A percentile compares a stretch with the other conserved stretches of the same genome.
These are phyloP conservation scores for Rhodotorula graminis DNA, from an alignment of 768 basidiomycete genomes.

Conservation along the genomic window DNA sequence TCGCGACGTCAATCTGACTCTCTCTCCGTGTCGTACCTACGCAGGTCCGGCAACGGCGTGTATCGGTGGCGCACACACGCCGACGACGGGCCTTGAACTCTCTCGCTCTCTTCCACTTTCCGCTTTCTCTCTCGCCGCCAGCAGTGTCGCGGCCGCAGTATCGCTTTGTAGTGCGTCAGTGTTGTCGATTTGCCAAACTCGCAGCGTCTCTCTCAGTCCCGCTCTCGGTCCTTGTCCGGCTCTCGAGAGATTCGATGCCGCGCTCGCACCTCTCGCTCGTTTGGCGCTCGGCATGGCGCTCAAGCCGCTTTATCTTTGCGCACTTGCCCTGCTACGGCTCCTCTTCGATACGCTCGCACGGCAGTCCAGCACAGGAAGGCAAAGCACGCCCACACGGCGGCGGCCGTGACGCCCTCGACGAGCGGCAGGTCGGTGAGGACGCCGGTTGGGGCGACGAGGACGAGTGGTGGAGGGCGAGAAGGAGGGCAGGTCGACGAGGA, in stretches of 20 bases:
- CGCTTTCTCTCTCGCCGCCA: too few relatives aligned
- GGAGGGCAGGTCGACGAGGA: background rate
- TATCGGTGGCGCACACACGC: background rate
- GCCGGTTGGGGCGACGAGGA: slow-evolving; percentile 10
- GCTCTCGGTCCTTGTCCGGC: background rate
- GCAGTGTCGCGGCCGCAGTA: too few relatives aligned
- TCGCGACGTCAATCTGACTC: background rate
- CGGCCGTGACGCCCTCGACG: slow-evolving; percentile 19
- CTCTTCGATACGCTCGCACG: background rate
- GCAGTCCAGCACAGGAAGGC: slow-evolving; percentile 6
- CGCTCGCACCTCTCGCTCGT: too few relatives aligned
- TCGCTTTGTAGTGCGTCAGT: too few relatives aligned
- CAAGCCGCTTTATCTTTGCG: background rate
- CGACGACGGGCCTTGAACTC: too few relatives aligned
- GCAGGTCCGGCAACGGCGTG: background rate
- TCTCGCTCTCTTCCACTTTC: background rate
- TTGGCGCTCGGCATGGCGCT: background rate
- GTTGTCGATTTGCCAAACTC: background rate
- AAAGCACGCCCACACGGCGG: slow-evolving; percentile 16
- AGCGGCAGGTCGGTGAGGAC: slow-evolving; percentile 22
- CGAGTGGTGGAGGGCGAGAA: background rate
- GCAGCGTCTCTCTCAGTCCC: background rate
- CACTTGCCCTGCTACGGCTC: too few relatives aligned
- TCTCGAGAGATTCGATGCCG: too few relatives aligned
- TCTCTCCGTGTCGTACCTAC: too few relatives aligned